These are phyloP conservation scores for Moricandia moricandioides DNA, from an alignment of 345 rosid genomes.

Conservation along the genomic window DNA sequence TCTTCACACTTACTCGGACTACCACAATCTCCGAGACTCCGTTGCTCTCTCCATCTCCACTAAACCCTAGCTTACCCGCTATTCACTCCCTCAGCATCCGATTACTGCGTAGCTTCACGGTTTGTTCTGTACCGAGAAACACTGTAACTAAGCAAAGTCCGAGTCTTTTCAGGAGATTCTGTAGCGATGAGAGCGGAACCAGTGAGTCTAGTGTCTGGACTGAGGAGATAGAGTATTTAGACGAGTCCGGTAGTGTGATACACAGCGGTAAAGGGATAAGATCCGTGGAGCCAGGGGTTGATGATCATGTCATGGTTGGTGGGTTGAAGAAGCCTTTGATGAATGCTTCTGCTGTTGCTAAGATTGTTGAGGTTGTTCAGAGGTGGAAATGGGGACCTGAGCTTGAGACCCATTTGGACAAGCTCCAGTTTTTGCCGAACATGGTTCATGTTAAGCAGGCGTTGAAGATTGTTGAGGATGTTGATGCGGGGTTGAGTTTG, in stretches of 20 bases:
- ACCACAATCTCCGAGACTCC: constrained; percentile 31
- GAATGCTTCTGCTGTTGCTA: constrained; percentile 78
- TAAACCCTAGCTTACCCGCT: constrained; percentile 24
- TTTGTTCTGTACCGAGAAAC: constrained; percentile 19
- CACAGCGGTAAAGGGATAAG: constrained; percentile 82
- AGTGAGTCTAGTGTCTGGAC: constrained; percentile 63
- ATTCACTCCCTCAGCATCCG: constrained; percentile 11
- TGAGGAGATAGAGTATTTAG: constrained; percentile 85
- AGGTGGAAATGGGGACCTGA: constrained; percentile 99
- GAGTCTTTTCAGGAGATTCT: constrained; percentile 44
- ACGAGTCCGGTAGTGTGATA: constrained; percentile 82
- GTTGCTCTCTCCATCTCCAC: constrained; percentile 18
- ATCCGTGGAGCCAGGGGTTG: constrained; percentile 81
- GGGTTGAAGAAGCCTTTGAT: constrained; percentile 71
- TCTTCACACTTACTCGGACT: constrained; percentile 36
- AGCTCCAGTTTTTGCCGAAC: constrained; percentile 77
- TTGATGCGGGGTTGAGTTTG: constrained; percentile 69
- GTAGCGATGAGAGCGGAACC: constrained; percentile 38
- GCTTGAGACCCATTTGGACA: constrained; percentile 79
- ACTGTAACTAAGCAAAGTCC: constrained; percentile 21
- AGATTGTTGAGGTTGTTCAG: constrained; percentile 85
- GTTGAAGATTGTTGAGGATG: constrained; percentile 59
- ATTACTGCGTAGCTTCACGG: constrained; percentile 19
- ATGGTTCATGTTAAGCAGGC: constrained; percentile 80
- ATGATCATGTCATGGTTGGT: constrained; percentile 86